Conservation (phyloP, 345 rosid genomes). For the Salix koriyanagi region DNA sequence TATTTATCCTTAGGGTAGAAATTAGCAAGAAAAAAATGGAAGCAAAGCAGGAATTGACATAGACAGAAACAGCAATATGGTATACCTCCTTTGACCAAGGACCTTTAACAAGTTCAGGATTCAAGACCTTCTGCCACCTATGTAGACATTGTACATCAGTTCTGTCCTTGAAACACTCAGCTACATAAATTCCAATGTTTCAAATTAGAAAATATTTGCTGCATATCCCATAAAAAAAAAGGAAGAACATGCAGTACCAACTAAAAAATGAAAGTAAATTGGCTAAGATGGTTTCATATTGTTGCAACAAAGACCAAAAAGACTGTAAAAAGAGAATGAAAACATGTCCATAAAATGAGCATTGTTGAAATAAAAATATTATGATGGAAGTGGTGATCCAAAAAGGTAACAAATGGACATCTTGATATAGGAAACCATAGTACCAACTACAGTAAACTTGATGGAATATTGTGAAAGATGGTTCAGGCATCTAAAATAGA, state of each 20-base stretch:
- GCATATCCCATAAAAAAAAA: background rate
- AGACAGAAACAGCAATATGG: conserved; percentile 8
- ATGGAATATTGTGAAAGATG: background rate
- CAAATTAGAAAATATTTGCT: conserved; percentile 26
- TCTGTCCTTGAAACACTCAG: conserved; percentile 97
- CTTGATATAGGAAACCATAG: background rate
- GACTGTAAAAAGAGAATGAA: background rate
- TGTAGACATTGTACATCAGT: conserved; percentile 99
- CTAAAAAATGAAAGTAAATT: background rate
- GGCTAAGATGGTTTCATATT: background rate
- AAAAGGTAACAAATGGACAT: background rate
- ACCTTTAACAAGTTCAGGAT: conserved; percentile 98
- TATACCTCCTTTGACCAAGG: conserved; percentile 86
- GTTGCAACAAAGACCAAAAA: background rate
- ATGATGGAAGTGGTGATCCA: background rate
- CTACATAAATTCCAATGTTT: conserved; percentile 42
- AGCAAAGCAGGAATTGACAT: conserved; percentile 2
- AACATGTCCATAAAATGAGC: background rate
- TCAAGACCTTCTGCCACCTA: conserved; percentile 99
- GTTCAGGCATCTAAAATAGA: background rate
- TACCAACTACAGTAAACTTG: background rate
- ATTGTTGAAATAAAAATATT: background rate
- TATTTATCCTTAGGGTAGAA: background rate
- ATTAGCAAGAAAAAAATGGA: background rate
- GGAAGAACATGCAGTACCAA: background rate